A percentile compares a stretch with the other conserved stretches of the same genome.
Conservation (phyloP, 192 early-diverging fungal genomes). For the Backusella tuberculispora region DNA sequence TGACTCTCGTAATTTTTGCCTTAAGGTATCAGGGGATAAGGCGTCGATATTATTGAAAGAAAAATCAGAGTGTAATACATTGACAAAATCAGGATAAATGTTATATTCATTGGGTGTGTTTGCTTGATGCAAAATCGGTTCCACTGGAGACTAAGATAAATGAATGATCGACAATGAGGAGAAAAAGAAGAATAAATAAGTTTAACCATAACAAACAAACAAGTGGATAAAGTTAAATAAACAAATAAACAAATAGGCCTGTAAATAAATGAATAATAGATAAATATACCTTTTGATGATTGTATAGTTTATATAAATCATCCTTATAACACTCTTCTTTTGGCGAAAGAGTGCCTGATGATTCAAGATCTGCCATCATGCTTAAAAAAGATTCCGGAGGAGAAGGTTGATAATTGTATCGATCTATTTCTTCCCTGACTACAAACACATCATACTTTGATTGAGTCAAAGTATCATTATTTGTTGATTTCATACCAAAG, state of each 20-base stretch:
- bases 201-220: constrained; percentile 11
- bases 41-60: constrained; percentile 1
- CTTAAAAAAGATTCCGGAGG: constrained; percentile 6
- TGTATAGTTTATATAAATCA: not conserved
- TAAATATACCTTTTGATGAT: constrained; percentile 4
- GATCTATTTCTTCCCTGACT: not conserved
- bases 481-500: not conserved
- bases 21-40: not conserved
- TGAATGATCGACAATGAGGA: constrained; percentile 5
- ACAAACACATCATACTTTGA: not conserved
- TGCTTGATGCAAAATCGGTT: not conserved
- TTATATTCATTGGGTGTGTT: not conserved
- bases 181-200: not conserved
- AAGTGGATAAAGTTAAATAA: not conserved
- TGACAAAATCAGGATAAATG: not conserved
- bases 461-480: not conserved
- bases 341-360: constrained; percentile 8
- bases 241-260: too few relatives aligned
- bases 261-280: not conserved
- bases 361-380: constrained; percentile 7
- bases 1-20: constrained; percentile 7
- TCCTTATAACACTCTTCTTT: constrained; percentile 15
- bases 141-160: not conserved
- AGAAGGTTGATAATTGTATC: not conserved
- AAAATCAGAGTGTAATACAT: not conserved